These are phyloP conservation scores for Globisporangium spiculum DNA, from an alignment of 352 stramenopile species.

Conservation along the genomic window DNA sequence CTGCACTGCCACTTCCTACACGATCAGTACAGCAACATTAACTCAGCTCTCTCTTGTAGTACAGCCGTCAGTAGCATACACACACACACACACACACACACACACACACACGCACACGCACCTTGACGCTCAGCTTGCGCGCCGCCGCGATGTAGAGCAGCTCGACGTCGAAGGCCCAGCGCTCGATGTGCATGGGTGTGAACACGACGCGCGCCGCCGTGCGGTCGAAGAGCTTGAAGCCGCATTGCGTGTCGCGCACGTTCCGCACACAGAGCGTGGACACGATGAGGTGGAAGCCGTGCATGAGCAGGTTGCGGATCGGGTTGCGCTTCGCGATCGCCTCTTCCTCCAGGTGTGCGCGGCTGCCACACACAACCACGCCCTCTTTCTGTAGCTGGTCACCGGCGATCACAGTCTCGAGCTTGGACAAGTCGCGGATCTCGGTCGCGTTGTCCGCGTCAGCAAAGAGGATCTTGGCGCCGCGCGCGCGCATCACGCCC, in stretches of 20 bases:
- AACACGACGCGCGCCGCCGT: constrained; percentile 82
- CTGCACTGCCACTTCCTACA: constrained; percentile 89
- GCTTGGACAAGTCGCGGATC: constrained; percentile 85
- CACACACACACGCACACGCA: constrained; percentile 18
- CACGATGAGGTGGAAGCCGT: constrained; percentile 92
- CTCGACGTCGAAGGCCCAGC: constrained; percentile 95
- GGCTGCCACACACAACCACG: constrained; percentile 88
- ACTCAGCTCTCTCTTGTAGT: constrained; percentile 4
- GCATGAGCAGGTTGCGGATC: constrained; percentile 90
- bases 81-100: constrained; percentile 32
- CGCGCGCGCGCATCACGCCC: constrained; percentile 81
- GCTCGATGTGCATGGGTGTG: constrained; percentile 90
- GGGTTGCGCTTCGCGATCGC: constrained; percentile 83
- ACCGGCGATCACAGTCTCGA: constrained; percentile 55
- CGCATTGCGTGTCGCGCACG: constrained; percentile 93
- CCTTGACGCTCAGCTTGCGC: constrained; percentile 62
- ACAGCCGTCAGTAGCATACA: neutral
- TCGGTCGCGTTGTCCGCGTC: constrained; percentile 93
- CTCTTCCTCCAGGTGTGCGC: constrained; percentile 86
- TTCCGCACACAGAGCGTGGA: constrained; percentile 80
- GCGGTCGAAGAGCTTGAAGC: constrained; percentile 94
- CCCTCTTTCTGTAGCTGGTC: constrained; percentile 25
- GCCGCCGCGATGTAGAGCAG: constrained; percentile 82
- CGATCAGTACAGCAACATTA: constrained; percentile 11
- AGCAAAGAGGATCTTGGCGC: constrained; percentile 84